Evolutionary conservation across 2,329 filamentous ascomycete species (phyloP).

Genomic region (Microsporum audouinii): DNA sequence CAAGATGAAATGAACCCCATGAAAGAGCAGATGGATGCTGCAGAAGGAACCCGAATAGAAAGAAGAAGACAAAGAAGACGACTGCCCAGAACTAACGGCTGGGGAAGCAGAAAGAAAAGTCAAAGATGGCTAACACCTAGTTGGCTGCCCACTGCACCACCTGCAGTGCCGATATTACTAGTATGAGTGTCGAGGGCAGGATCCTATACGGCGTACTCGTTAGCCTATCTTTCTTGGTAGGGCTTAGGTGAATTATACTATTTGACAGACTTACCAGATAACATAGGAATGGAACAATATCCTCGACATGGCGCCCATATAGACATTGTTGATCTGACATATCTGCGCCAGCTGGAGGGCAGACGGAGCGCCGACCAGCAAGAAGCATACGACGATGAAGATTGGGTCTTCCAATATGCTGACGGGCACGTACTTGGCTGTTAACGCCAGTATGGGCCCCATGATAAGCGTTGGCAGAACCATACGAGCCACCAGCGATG

Average conservation of each 20-base stretch:
- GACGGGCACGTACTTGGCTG: conserved; percentile 81
- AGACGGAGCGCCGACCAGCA: conserved; percentile 85
- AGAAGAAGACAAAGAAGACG: neutral
- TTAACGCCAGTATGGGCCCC: conserved; percentile 74
- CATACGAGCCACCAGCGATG: conserved; percentile 82
- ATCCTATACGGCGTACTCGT: conserved; percentile 49
- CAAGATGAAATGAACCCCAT: neutral
- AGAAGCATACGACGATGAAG: conserved; percentile 94
- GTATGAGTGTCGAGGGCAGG: conserved; percentile 75
- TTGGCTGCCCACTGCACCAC: conserved; percentile 71
- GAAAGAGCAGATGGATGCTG: neutral
- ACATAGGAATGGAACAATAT: conserved; percentile 95
- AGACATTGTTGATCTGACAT: conserved; percentile 95
- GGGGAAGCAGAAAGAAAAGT: neutral
- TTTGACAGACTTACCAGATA: conserved; percentile 56
- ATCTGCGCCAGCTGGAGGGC: conserved; percentile 94
- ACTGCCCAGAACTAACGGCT: neutral
- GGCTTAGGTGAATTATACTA: neutral
- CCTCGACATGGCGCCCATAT: conserved; percentile 85
- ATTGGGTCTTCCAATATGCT: conserved; percentile 96
- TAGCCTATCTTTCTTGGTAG: neutral
- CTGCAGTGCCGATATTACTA: conserved; percentile 86
- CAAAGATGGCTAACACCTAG: neutral
- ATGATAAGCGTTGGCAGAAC: conserved; percentile 81
- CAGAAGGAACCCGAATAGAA: neutral